These are phyloP conservation scores for Laburnicola sp. DNA, from an alignment of 2,329 filamentous ascomycete genomes.

Conservation along the genomic window DNA sequence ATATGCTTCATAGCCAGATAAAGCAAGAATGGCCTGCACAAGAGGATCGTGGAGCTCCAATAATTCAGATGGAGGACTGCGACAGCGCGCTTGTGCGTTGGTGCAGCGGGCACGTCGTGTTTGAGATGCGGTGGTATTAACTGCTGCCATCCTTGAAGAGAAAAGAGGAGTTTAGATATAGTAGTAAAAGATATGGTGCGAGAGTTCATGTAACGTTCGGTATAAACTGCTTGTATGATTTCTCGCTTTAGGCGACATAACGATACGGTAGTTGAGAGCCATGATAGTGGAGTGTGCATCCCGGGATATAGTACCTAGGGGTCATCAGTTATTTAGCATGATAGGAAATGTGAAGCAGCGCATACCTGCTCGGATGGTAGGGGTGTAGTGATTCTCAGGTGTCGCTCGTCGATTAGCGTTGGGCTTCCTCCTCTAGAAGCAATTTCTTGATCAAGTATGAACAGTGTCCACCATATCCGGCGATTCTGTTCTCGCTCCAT, in stretches of 20 bases:
- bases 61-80: conserved; percentile 41
- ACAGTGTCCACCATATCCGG: conserved; percentile 45
- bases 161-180: conserved; percentile 34
- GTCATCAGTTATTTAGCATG: conserved; percentile 8
- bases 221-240: conserved; percentile 42
- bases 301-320: conserved; percentile 37
- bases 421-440: conserved; percentile 43
- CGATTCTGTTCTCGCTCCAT: conserved; percentile 41
- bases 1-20: conserved; percentile 37
- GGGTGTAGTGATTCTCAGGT: conserved; percentile 35
- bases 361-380: conserved; percentile 41
- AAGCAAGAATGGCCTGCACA: conserved; percentile 41
- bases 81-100: conserved; percentile 41
- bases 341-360: neutral
- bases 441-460: conserved; percentile 41
- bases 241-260: conserved; percentile 39
- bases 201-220: conserved; percentile 30
- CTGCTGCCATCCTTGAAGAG: conserved; percentile 40
- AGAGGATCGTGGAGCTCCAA: conserved; percentile 40
- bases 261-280: conserved; percentile 35
- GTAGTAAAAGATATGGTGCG: conserved; percentile 41
- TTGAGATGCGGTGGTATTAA: conserved; percentile 40
- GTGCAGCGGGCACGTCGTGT: conserved; percentile 33
- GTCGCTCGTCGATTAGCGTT: conserved; percentile 39
- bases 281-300: conserved; percentile 39